Conservation (phyloP, 2,329 filamentous ascomycete genomes). For the Pseudocercospora crystallina region DNA sequence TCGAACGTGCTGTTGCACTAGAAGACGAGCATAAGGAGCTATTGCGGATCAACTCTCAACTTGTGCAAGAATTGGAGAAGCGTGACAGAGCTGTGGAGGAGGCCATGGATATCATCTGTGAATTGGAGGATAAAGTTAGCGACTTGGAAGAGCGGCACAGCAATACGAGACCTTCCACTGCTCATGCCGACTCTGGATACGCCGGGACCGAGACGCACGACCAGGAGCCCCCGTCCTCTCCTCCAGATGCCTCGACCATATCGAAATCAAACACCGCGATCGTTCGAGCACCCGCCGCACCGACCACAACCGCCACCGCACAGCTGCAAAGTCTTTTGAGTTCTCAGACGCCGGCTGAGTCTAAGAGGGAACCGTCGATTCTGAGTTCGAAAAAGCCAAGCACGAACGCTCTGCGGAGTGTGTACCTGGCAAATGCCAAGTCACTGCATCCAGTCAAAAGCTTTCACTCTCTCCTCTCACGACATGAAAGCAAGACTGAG, state of each 20-base stretch:
- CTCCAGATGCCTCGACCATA: slow-evolving; percentile 16
- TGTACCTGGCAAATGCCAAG: slow-evolving; percentile 34
- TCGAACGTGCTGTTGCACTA: slow-evolving; percentile 38
- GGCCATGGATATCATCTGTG: slow-evolving; percentile 68
- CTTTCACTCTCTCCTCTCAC: slow-evolving; percentile 37
- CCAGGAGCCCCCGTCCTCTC: slow-evolving; percentile 29
- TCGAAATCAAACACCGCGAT: slow-evolving; percentile 13
- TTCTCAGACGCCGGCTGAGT: slow-evolving; percentile 24
- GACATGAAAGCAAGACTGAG: slow-evolving; percentile 28
- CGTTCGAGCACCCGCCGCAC: slow-evolving; percentile 13
- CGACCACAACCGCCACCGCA: slow-evolving; percentile 26
- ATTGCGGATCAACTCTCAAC: slow-evolving; percentile 58
- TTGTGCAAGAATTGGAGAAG: slow-evolving; percentile 63
- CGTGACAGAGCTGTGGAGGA: slow-evolving; percentile 70
- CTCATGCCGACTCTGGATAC: slow-evolving; percentile 37
- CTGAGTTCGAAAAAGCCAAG: slow-evolving; percentile 34
- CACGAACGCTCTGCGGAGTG: slow-evolving; percentile 36
- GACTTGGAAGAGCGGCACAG: slow-evolving; percentile 27
- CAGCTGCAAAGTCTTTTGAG: slow-evolving; percentile 25
- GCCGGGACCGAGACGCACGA: slow-evolving; percentile 36
- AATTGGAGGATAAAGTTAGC: slow-evolving; percentile 54
- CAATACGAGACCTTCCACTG: slow-evolving; percentile 35
- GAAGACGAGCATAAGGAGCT: slow-evolving; percentile 48
- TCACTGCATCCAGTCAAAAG: slow-evolving; percentile 35
- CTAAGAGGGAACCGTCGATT: slow-evolving; percentile 33